Base-by-base conservation (phyloP, 2,329 filamentous ascomycete species). In the Escovopsis sp. region DNA sequence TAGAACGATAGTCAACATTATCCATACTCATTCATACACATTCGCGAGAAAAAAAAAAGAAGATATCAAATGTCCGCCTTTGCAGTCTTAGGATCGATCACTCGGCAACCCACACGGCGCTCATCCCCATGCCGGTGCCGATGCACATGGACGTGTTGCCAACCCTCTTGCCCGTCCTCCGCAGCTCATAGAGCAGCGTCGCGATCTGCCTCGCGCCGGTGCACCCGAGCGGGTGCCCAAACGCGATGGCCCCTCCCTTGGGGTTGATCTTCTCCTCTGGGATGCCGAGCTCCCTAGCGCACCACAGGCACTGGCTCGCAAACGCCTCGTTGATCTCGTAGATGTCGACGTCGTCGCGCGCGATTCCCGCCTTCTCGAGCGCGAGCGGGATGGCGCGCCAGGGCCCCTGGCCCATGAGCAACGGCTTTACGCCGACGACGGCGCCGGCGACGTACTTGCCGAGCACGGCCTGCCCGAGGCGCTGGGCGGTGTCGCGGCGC, bases 241-340 rank as follows among this genome's bases (percentile, higher is more conserved):
- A 94, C 10, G 89, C 89, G 61, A 95, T 95, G 32, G 88, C 88
- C 49, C 89, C 89, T 51, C 89, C 91, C 74, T 95, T 94, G 55
- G 89, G 89, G 69, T 96, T 96, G 59, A 98, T 79, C 75, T 95
- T 96, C 51, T 85, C 80, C 47, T 72, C 59, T 42, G 86, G 83
- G 26, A 98, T 66, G 37, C 81, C 82, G 19, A 98, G 75, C 70
- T 95, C 80, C 56, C 91, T 85, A 49, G 85, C 77, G 63, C 87
- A 95, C 83, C 84, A 96, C 51, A 96, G 64, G 64, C 86, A 94
- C 73, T 96, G 89, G 49, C 78, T 85, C 30, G 91, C 91, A 62
- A 98, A 98, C 1, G 91, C 91, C 75, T 98, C 91, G 70, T 98
- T 98, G 73, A 98, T 95, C 75, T 98, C 91, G 58, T 77, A 96